Base-by-base conservation (phyloP, 768 basidiomycete species). In the Sarcodon sp. region DNA sequence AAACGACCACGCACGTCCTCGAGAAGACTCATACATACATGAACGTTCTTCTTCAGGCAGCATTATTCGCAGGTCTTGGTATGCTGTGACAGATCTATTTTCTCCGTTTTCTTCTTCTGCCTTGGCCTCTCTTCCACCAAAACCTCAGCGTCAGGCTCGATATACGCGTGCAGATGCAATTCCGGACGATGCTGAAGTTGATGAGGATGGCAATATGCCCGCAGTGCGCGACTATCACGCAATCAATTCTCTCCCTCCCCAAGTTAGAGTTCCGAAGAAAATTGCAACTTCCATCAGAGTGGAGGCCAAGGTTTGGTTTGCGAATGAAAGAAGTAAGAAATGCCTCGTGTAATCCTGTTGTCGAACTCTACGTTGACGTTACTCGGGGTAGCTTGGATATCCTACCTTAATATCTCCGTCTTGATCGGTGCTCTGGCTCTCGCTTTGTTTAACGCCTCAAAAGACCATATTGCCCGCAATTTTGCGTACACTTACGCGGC, bases 281-380 rank as follows among this genome's bases (percentile, higher is more conserved):
- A 77, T 87, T 16, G 68, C 83, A 0, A 84, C 85, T 0, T 77
- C 83, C 0, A 70, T 97, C 56, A 86, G 80, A 53, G 90, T 97
- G 13, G 92, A 97, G 61, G 82, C 80, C 16, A 97, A 97, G 59
- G 92, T 97, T 44, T 97, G 93, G 92, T 94, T 97, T 61, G 91
- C 92, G 7, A 96, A 96, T 59, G 92, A 97, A 64, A 70, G 89
- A 59, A 91, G 88, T 91, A 43, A 51, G 80, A 65, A 7, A 39
- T 46, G 71, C 61, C 6, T 45, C 43, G 38, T 32, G 12, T 35
- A 3, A 21, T 13, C 15, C 46, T 12, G 7, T 8, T 7, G 39
- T 41, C 27, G 8, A 41, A 16, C 4, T 16, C 15, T 41, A 9
- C 27, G n/a, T 2, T 13, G 8, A 15, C 13, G 8, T 7, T 41